Conservation (phyloP, 73 alveolate genomes). For the Paramecium bursaria region DNA sequence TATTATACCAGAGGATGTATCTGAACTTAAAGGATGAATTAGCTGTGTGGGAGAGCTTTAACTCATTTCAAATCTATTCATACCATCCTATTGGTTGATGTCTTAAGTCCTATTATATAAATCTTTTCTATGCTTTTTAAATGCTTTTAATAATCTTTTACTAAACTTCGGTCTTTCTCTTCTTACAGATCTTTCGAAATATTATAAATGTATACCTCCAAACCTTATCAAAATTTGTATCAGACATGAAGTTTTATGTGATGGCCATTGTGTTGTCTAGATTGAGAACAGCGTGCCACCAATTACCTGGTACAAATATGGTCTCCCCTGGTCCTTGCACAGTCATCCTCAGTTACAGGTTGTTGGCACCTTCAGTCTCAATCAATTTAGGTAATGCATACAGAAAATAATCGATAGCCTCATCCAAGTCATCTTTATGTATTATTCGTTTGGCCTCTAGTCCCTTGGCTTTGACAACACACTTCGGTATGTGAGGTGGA, state of each 20-base stretch:
- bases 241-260: slow-evolving; percentile 70
- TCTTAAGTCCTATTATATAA: slow-evolving; percentile 56
- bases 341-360: slow-evolving; percentile 60
- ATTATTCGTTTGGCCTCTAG: slow-evolving; percentile 72
- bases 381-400: slow-evolving; percentile 76
- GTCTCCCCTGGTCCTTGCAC: slow-evolving; percentile 89
- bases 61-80: too few species aligned
- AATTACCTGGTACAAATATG: slow-evolving; percentile 91
- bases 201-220: slow-evolving; percentile 66
- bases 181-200: slow-evolving; percentile 25
- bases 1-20: too few species aligned
- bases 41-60: too few species aligned
- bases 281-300: slow-evolving; percentile 98
- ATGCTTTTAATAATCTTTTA: slow-evolving; percentile 22
- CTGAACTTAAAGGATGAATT: too few species aligned
- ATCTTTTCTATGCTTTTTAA: slow-evolving; percentile 26
- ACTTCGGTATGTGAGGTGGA: slow-evolving; percentile 76
- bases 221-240: slow-evolving; percentile 83
- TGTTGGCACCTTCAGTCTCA: slow-evolving; percentile 58
- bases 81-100: too few species aligned
- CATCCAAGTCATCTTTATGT: slow-evolving; percentile 80
- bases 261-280: slow-evolving; percentile 91
- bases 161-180: slow-evolving; percentile 50
- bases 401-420: slow-evolving; percentile 83
- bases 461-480: slow-evolving; percentile 68